phyloP scores from a whole-genome alignment of 345 rosid genomes.

The Gossypium rotundifolium region DNA sequence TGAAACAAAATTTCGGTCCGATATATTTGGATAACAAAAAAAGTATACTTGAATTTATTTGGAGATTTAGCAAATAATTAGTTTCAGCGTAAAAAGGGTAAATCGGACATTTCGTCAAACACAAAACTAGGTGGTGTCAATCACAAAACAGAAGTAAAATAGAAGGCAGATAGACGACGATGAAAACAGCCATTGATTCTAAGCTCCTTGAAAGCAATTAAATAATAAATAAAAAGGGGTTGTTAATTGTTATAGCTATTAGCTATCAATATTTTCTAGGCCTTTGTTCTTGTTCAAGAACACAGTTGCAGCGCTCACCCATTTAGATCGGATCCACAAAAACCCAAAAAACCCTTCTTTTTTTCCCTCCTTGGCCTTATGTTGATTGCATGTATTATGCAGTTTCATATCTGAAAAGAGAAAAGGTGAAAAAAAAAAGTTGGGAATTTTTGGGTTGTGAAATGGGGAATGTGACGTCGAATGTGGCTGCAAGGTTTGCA shows the following conservation, averaged over 20 bases:
- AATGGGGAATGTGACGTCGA: constrained; percentile 96
- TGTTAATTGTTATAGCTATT: not conserved
- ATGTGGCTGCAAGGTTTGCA: constrained; percentile 93
- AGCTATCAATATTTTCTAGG: constrained; percentile 1
- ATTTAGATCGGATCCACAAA: constrained; percentile 48
- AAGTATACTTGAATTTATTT: not conserved
- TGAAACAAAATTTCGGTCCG: not conserved
- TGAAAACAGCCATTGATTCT: not conserved
- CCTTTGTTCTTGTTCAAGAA: constrained; percentile 9
- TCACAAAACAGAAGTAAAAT: not conserved
- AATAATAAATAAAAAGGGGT: not conserved
- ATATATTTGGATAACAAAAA: not conserved
- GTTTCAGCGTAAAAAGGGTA: not conserved
- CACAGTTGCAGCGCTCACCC: constrained; percentile 36
- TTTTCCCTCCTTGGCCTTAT: not conserved
- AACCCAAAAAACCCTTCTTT: not conserved
- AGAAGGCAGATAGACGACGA: not conserved
- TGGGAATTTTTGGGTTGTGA: constrained; percentile 4
- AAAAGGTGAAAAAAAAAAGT: not conserved
- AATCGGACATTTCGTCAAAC: not conserved
- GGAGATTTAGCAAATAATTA: not conserved
- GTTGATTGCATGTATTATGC: constrained; percentile 14
- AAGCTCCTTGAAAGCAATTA: not conserved
- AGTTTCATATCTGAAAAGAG: constrained; percentile 6
- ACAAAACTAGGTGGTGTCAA: constrained; percentile 7